Conservation (phyloP, 2,329 filamentous ascomycete genomes). For the Penicillium olsonii region DNA sequence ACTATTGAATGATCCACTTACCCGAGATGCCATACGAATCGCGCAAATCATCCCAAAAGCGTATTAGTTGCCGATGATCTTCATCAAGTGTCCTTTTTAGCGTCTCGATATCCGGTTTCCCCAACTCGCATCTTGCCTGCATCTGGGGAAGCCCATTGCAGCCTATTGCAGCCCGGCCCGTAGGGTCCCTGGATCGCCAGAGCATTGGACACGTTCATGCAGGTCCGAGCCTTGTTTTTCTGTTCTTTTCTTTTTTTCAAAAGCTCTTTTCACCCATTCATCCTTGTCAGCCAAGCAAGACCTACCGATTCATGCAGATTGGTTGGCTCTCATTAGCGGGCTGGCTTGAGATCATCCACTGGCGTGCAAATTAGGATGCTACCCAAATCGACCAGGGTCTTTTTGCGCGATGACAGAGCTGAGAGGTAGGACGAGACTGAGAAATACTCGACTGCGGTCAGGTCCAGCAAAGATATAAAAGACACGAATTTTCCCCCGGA, state of each 20-base stretch:
- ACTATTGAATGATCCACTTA: not conserved
- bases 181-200: not conserved
- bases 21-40: not conserved
- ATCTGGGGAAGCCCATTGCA: not conserved
- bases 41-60: not conserved
- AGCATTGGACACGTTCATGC: not conserved
- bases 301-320: conserved; percentile 1
- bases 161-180: not conserved
- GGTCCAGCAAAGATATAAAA: conserved; percentile 21
- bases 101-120: not conserved
- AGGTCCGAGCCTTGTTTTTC: not conserved
- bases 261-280: not conserved
- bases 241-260: too few species aligned
- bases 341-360: conserved; percentile 6
- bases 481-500: conserved; percentile 1
- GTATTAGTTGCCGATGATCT: not conserved
- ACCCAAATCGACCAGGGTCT: not conserved
- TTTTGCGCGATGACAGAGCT: not conserved
- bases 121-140: not conserved
- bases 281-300: not conserved
- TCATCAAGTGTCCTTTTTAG: not conserved
- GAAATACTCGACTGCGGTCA: not conserved
- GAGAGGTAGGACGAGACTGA: not conserved
- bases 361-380: conserved; percentile 1
- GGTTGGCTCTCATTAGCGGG: conserved; percentile 1